These are phyloP conservation scores for Camelina laxa DNA, from an alignment of 345 rosid genomes.

Conservation along the genomic window DNA sequence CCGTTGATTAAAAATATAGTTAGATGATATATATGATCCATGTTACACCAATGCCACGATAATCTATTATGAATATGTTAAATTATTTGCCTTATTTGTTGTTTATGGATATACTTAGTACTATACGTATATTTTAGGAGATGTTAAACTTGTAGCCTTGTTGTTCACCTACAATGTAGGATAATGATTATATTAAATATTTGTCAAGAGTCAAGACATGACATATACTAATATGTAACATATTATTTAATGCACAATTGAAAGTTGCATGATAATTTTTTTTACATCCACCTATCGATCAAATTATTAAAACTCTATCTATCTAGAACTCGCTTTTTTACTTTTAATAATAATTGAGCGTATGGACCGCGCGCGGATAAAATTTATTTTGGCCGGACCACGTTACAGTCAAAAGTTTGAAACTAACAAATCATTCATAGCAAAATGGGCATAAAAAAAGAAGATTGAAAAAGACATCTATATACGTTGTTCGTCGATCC, in stretches of 20 bases:
- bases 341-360: slow-evolving; percentile 1
- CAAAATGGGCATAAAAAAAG: background rate
- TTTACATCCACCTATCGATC: background rate
- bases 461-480: background rate
- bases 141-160: too few relatives aligned
- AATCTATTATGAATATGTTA: background rate
- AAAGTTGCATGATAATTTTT: too few relatives aligned
- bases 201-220: too few relatives aligned
- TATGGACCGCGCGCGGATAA: slow-evolving; percentile 21
- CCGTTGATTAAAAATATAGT: background rate
- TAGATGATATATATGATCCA: background rate
- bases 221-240: too few relatives aligned
- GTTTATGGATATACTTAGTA: too few relatives aligned
- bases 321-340: background rate
- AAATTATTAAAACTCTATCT: background rate
- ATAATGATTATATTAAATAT: too few relatives aligned
- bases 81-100: background rate
- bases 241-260: too few relatives aligned
- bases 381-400: slow-evolving; percentile 28
- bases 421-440: slow-evolving; percentile 18
- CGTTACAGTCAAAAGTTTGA: slow-evolving; percentile 34
- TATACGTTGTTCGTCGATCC: slow-evolving; percentile 5
- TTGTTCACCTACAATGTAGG: too few relatives aligned
- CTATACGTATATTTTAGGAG: too few relatives aligned
- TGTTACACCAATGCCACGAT: background rate